A percentile compares a stretch with the other conserved stretches of the same genome.
Evolutionary conservation across 768 basidiomycete genomes (phyloP).

Genomic region (Boletus reticuloceps): DNA sequence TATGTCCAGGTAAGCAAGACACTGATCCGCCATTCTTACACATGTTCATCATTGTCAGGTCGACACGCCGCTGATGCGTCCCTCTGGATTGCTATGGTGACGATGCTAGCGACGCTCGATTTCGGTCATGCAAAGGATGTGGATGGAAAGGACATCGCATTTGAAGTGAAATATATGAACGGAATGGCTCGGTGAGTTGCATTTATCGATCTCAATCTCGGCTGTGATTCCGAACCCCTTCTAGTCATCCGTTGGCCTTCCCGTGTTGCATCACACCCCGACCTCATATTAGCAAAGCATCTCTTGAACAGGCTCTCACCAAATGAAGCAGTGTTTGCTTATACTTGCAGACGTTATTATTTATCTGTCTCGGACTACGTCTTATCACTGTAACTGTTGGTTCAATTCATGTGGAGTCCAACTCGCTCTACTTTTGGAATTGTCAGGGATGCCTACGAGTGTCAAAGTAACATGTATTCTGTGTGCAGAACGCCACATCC

Average conservation of each 20-base stretch:
- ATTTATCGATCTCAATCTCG: neutral
- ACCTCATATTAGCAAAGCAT: constrained; percentile 2
- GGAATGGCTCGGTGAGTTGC: constrained; percentile 9
- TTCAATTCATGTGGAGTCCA: too few species aligned
- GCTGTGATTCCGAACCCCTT: neutral
- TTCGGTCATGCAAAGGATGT: constrained; percentile 13
- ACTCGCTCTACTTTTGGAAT: too few species aligned
- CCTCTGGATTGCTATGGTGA: constrained; percentile 10
- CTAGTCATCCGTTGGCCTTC: constrained; percentile 11
- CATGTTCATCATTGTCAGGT: constrained; percentile 1
- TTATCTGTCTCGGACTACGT: too few species aligned
- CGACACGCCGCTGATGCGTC: constrained; percentile 5
- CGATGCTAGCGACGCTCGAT: constrained; percentile 21
- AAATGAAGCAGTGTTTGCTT: neutral
- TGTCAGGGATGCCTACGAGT: too few species aligned
- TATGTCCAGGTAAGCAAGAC: constrained; percentile 11
- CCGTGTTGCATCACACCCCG: constrained; percentile 16
- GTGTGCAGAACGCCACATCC: too few species aligned
- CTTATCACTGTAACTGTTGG: too few species aligned
- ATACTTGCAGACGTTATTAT: too few species aligned
- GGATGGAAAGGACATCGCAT: constrained; percentile 1
- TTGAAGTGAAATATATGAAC: constrained; percentile 1
- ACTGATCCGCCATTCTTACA: neutral
- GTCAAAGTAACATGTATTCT: too few species aligned
- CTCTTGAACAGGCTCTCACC: constrained; percentile 1